These are phyloP conservation scores for Petrea volubilis DNA, from an alignment of 257 asterid species.

Conservation along the genomic window DNA sequence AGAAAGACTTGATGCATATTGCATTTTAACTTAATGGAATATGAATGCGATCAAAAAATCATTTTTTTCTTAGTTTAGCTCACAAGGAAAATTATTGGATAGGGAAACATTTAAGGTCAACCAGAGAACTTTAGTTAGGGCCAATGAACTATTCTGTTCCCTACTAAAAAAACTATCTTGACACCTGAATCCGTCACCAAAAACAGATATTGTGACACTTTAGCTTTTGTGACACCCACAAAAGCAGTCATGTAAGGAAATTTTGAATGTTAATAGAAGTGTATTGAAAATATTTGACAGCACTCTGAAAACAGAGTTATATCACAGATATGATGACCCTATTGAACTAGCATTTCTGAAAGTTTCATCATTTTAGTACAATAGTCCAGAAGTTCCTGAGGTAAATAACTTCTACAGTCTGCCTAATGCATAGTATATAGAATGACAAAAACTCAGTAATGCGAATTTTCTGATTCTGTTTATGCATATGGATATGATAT, in stretches of 20 bases:
- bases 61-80: no score
- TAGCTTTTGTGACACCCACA: no score
- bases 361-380: not conserved
- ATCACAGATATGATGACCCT: not conserved
- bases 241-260: not conserved
- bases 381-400: not conserved
- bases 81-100: no score
- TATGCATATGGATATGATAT: not conserved
- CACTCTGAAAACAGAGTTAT: not conserved
- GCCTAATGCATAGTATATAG: not conserved
- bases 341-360: not conserved
- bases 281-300: not conserved
- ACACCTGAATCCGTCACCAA: no score
- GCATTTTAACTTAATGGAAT: no score
- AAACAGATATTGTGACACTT: no score
- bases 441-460: not conserved
- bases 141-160: no score
- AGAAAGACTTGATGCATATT: no score
- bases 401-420: not conserved
- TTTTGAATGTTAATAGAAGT: not conserved
- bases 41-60: no score
- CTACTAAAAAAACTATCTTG: no score
- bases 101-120: no score
- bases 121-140: no score
- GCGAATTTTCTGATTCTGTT: not conserved